A percentile compares a stretch with the other conserved stretches of the same genome.
Conservation (phyloP, 2,329 filamentous ascomycete species). For the Monosporascus sp. region DNA sequence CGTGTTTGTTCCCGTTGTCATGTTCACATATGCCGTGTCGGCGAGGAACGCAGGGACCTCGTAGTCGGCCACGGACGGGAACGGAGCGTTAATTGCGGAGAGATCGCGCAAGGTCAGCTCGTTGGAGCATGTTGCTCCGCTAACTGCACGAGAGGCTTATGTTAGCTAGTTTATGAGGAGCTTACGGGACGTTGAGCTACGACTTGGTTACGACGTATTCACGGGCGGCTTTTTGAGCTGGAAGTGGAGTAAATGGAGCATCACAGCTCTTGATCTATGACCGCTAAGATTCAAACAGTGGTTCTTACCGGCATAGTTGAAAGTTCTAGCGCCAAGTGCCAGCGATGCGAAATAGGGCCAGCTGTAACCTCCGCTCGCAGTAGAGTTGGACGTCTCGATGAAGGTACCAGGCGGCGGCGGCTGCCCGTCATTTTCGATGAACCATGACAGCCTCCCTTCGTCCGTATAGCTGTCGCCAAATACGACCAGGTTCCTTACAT, state of each 20-base stretch:
- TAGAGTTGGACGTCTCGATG: conserved; percentile 41
- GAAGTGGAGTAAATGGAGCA: not conserved
- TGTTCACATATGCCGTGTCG: conserved; percentile 34
- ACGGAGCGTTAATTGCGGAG: conserved; percentile 42
- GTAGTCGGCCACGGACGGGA: conserved; percentile 59
- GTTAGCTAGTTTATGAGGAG: not conserved
- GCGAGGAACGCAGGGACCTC: conserved; percentile 52
- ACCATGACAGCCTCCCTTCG: conserved; percentile 61
- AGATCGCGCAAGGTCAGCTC: conserved; percentile 54
- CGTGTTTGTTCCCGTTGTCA: conserved; percentile 17
- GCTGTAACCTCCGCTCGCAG: conserved; percentile 58
- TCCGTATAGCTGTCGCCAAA: conserved; percentile 78
- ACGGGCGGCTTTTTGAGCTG: not conserved
- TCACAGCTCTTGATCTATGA: not conserved
- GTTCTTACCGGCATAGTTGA: conserved; percentile 56
- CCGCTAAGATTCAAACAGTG: not conserved
- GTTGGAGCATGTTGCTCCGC: conserved; percentile 68
- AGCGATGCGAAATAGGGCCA: conserved; percentile 65
- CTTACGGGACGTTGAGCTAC: not conserved
- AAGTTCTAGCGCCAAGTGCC: conserved; percentile 49
- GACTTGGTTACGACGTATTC: not conserved
- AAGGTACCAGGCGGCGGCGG: conserved; percentile 56
- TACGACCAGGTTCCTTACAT: conserved; percentile 57
- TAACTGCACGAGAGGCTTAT: conserved; percentile 34
- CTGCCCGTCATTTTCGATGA: conserved; percentile 49